These are phyloP conservation scores for Balakata baccata DNA, from an alignment of 345 rosid genomes.

Conservation along the genomic window DNA sequence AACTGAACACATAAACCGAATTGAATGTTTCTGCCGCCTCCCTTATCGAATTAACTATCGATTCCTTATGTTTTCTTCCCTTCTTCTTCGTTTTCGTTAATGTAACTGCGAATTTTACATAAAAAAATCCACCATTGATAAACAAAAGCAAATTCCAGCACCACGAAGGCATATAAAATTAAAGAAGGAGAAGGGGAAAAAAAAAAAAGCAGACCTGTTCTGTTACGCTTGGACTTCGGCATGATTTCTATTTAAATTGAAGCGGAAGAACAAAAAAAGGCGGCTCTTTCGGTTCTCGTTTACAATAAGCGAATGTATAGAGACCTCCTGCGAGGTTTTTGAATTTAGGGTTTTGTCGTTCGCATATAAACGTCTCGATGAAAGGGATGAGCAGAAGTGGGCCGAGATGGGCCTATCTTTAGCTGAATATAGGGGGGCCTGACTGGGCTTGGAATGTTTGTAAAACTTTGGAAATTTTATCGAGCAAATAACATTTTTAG, in stretches of 20 bases:
- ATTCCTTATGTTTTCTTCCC: slow-evolving; percentile 85
- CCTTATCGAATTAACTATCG: slow-evolving; percentile 57
- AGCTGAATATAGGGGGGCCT: no score
- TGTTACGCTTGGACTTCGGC: slow-evolving; percentile 96
- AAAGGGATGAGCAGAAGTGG: no score
- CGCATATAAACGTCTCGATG: no score
- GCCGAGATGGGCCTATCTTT: no score
- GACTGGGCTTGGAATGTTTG: no score
- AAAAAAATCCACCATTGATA: background rate
- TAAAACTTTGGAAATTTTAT: no score
- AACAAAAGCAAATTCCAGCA: background rate
- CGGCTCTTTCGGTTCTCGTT: background rate
- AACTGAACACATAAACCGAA: slow-evolving; percentile 72
- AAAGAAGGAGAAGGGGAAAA: background rate
- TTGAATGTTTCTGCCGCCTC: slow-evolving; percentile 60
- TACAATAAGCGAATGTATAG: background rate
- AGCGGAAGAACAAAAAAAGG: background rate
- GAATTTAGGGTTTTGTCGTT: no score
- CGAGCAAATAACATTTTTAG: no score
- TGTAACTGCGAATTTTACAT: slow-evolving; percentile 50
- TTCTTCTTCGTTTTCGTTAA: slow-evolving; percentile 94
- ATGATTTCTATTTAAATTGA: slow-evolving; percentile 27
- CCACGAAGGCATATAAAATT: background rate
- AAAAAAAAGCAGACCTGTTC: slow-evolving; percentile 44
- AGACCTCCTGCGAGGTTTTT: no score